Evolutionary conservation across 768 basidiomycete genomes (phyloP).

Genomic region (Hebeloma cylindrosporum): DNA sequence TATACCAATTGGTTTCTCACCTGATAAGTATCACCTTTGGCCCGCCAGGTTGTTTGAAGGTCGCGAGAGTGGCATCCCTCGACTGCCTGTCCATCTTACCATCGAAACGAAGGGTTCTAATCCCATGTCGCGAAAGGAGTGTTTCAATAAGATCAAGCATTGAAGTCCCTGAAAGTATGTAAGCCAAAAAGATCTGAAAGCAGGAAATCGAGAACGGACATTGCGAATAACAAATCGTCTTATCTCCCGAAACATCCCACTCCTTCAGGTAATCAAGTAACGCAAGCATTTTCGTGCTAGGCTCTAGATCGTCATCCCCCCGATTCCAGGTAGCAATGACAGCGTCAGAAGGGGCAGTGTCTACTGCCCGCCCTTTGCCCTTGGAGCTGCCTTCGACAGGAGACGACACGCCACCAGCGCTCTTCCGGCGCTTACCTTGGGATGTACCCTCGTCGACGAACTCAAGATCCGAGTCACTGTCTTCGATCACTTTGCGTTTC

Average conservation of each 20-base stretch:
- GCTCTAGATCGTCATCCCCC: conserved; percentile 61
- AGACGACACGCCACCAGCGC: conserved; percentile 10
- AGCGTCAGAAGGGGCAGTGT: conserved; percentile 39
- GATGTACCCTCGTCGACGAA: conserved; percentile 15
- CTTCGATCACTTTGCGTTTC: conserved; percentile 21
- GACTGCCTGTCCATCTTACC: conserved; percentile 61
- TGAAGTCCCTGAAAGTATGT: conserved; percentile 56
- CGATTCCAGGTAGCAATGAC: conserved; percentile 56
- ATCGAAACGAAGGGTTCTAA: conserved; percentile 61
- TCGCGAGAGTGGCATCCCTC: conserved; percentile 49
- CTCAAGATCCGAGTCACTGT: conserved; percentile 29
- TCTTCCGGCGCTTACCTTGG: conserved; percentile 19
- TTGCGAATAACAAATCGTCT: conserved; percentile 71
- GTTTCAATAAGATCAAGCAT: conserved; percentile 68
- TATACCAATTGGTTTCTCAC: conserved; percentile 27
- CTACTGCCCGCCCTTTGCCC: conserved; percentile 27
- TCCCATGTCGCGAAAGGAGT: conserved; percentile 57
- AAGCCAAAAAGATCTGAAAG: background rate
- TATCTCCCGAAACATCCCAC: conserved; percentile 62
- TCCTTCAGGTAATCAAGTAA: conserved; percentile 56
- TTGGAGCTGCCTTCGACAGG: conserved; percentile 18
- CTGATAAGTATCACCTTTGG: conserved; percentile 69
- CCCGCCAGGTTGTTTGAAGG: conserved; percentile 56
- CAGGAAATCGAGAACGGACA: conserved; percentile 39
- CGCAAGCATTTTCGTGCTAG: conserved; percentile 67